These are phyloP conservation scores for Imleria badia DNA, from an alignment of 768 basidiomycete genomes.

Conservation along the genomic window DNA sequence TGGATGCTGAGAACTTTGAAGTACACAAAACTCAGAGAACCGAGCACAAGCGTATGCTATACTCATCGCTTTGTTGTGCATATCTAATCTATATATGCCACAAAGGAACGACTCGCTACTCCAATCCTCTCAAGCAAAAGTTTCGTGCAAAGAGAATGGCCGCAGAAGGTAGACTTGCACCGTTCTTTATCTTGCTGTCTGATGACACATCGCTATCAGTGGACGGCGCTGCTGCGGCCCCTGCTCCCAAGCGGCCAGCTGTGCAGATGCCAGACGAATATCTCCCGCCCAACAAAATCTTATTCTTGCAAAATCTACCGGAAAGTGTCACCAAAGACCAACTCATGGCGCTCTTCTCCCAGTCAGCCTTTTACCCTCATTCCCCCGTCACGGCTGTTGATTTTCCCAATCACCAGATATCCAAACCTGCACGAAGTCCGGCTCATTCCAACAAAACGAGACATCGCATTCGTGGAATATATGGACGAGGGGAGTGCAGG, in stretches of 20 bases:
- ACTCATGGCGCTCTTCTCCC: constrained; percentile 86
- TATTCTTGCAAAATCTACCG: constrained; percentile 96
- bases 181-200: neutral
- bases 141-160: constrained; percentile 79
- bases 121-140: constrained; percentile 89
- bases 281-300: constrained; percentile 97
- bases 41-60: constrained; percentile 78
- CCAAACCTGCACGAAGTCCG: constrained; percentile 96
- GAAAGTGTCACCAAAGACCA: constrained; percentile 92
- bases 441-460: constrained; percentile 95
- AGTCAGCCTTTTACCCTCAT: constrained; percentile 50
- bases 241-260: constrained; percentile 73
- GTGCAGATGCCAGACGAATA: constrained; percentile 99
- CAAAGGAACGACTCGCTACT: constrained; percentile 75
- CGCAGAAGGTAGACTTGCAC: constrained; percentile 58
- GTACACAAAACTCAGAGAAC: constrained; percentile 70
- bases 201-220: constrained; percentile 39
- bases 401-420: constrained; percentile 52
- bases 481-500: constrained; percentile 89
- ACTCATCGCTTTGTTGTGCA: neutral
- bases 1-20: constrained; percentile 68
- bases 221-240: constrained; percentile 64
- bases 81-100: neutral
- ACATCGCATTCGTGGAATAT: constrained; percentile 99
- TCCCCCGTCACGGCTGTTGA: neutral